phyloP scores from a whole-genome alignment of 2,329 filamentous ascomycete genomes.

The Nothophoma quercina region DNA sequence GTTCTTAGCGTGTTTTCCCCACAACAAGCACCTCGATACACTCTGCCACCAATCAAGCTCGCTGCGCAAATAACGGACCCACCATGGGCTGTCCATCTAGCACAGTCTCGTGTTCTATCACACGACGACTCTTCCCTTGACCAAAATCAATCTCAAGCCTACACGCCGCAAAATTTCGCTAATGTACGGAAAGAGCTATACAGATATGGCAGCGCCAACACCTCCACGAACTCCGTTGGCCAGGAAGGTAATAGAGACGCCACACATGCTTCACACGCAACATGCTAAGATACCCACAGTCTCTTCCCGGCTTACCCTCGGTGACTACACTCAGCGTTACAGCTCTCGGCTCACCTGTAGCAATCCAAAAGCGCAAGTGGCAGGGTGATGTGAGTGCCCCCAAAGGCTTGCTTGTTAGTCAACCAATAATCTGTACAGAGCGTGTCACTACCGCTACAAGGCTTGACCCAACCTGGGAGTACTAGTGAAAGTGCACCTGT shows the following conservation, averaged over 20 bases:
- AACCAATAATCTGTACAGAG: constrained; percentile 3
- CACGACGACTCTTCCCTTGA: no score
- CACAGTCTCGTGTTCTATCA: not conserved
- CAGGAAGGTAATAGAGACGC: constrained; percentile 8
- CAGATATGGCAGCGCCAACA: constrained; percentile 2
- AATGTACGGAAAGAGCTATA: not conserved
- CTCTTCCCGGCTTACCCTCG: not conserved
- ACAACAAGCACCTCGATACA: not conserved
- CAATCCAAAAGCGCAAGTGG: constrained; percentile 18
- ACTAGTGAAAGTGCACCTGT: not conserved
- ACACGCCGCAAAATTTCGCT: not conserved
- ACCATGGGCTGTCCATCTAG: not conserved
- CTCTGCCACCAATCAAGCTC: not conserved
- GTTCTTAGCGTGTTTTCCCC: not conserved
- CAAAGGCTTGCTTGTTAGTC: no score
- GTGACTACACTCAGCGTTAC: not conserved
- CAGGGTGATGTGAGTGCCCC: constrained; percentile 17
- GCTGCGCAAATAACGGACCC: not conserved
- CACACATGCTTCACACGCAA: not conserved
- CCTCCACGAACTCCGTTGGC: constrained; percentile 14
- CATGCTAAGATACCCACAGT: not conserved
- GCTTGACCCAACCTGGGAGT: not conserved
- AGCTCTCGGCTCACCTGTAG: not conserved
- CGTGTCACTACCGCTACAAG: not conserved
- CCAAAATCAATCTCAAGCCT: not conserved